A percentile compares a stretch with the other conserved stretches of the same genome.
Conservation (phyloP, 2,329 filamentous ascomycete species). For the Pyrenochaeta sp. region DNA sequence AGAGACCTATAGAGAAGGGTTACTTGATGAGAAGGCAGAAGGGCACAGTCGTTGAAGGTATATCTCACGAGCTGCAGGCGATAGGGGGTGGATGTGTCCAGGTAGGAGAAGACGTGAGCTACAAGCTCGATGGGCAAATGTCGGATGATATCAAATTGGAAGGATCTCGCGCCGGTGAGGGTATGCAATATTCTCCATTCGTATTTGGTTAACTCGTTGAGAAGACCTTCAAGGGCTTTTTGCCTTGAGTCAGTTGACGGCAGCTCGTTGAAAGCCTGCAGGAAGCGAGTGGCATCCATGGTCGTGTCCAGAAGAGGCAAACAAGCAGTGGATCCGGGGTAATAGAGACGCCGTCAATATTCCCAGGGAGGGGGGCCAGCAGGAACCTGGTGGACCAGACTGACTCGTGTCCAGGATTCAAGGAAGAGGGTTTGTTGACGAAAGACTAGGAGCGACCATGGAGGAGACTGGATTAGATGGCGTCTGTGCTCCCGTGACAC, state of each 20-base stretch:
- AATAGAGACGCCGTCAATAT: neutral
- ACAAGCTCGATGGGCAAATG: slow-evolving; percentile 49
- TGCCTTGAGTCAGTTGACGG: slow-evolving; percentile 19
- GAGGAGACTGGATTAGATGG: too few relatives aligned
- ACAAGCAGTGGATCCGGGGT: slow-evolving; percentile 6
- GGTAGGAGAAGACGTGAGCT: slow-evolving; percentile 41
- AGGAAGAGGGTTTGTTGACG: neutral
- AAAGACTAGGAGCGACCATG: too few relatives aligned
- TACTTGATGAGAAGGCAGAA: too few relatives aligned
- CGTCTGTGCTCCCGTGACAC: slow-evolving; percentile 1
- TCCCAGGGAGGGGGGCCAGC: too few relatives aligned
- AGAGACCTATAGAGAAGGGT: slow-evolving; percentile 34
- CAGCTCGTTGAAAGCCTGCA: slow-evolving; percentile 27
- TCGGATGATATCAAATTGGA: slow-evolving; percentile 45
- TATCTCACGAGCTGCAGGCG: slow-evolving; percentile 39
- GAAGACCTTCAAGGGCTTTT: slow-evolving; percentile 33
- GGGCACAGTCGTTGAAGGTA: too few relatives aligned
- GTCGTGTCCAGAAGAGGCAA: slow-evolving; percentile 8
- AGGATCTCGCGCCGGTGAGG: slow-evolving; percentile 25
- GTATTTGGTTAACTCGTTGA: slow-evolving; percentile 32
- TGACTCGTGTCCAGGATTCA: too few relatives aligned
- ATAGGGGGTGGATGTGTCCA: slow-evolving; percentile 40
- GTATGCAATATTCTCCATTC: slow-evolving; percentile 39
- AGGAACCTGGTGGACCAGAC: too few relatives aligned
- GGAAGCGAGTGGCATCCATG: slow-evolving; percentile 13